Evolutionary conservation across 2,329 filamentous ascomycete species (phyloP), one percentile per base, ranked within the genome.

Genomic region (Diaporthe australafricana): DNA sequence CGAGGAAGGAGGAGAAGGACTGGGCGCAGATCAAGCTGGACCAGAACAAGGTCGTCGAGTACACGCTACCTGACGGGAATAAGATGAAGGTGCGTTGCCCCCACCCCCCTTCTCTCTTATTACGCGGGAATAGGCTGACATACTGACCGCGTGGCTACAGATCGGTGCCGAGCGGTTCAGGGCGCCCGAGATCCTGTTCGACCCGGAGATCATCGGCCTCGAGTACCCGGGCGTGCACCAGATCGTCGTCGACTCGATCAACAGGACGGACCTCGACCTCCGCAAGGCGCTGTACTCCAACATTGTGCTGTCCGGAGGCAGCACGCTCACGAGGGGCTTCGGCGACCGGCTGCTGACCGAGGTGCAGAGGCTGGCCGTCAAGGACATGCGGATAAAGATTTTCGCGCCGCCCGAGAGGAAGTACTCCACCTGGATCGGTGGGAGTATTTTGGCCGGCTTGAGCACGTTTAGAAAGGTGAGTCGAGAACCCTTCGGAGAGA

Each of bases 381-480:
- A 98, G 87, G 96, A 99, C 82, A 99, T 98, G 96, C 91, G 95
- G 79, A 98, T 99, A 86, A 98, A 98, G 88, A 99, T 99, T 80
- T 98, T 97, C 85, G 96, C 96, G 68, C 96, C 96, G 70, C 96
- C 96, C 7, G 96, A 99, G 87, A 90, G 96, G 76, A 98, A 98
- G 84, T 99, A 98, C 86, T 98, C 95, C 74, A 99, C 96, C 40
- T 99, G 96, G 96, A 98, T 98, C 77, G 96, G 96, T 75, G 96
- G 96, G 70, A 98, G 96, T 82, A 99, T 99, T 84, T 86, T 99
- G 76, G 96, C 96, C 42, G 96, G 96, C 8, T 84, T 99, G 83
- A 98, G 96, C 86, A 99, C 96, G 69, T 99, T 99, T 85, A 92
- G 96, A 87, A 99, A 98, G 93, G 95, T 96, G 83, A 81, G 88